These are phyloP conservation scores for Epichloe gansuensis DNA, from an alignment of 2,329 filamentous ascomycete genomes.

Conservation along the genomic window DNA sequence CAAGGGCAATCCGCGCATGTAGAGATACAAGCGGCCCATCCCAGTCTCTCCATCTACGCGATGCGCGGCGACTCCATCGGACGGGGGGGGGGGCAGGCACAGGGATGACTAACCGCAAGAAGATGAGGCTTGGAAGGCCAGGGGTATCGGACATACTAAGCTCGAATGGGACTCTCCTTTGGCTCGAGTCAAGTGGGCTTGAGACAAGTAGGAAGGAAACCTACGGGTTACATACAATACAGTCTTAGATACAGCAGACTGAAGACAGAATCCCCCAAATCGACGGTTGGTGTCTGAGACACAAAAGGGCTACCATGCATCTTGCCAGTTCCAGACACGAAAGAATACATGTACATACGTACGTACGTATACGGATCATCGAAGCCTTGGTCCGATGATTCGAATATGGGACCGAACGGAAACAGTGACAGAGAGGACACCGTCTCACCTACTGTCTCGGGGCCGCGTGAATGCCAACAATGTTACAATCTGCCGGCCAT, in stretches of 20 bases:
- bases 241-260: neutral
- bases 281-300: neutral
- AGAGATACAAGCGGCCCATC: slow-evolving; percentile 2
- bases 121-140: neutral
- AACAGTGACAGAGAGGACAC: neutral
- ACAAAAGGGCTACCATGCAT: neutral
- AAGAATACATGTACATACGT: neutral
- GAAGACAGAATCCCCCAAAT: neutral
- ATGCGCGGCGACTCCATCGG: slow-evolving; percentile 9
- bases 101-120: slow-evolving; percentile 1
- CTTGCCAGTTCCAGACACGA: neutral
- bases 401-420: neutral
- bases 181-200: no score
- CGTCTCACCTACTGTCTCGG: neutral
- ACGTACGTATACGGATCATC: no score
- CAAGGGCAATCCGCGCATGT: neutral
- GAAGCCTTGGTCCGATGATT: neutral
- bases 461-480: neutral
- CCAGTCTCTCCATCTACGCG: slow-evolving; percentile 2
- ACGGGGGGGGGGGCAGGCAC: neutral
- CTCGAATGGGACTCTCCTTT: slow-evolving; percentile 1
- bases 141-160: slow-evolving; percentile 12
- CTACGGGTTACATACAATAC: no score
- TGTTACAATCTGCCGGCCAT: neutral
- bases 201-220: neutral